phyloP scores from a whole-genome alignment of 2,329 filamentous ascomycete genomes.

The Penicillium sp. region DNA sequence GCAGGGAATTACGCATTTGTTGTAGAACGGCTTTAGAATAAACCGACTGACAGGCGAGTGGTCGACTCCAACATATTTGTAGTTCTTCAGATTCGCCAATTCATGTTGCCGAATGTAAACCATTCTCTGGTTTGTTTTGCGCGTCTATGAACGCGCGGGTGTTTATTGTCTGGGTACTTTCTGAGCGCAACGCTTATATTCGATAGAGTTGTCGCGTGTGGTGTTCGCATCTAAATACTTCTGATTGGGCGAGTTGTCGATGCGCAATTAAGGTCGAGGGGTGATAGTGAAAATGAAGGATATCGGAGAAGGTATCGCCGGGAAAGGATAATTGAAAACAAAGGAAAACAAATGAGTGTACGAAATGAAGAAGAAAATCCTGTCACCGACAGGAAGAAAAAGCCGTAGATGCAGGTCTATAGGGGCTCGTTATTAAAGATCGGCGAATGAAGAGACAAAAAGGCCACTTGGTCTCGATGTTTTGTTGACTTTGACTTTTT shows the following conservation, averaged over 20 bases:
- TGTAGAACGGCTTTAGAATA: slow-evolving; percentile 97
- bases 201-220: not conserved
- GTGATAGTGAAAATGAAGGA: not conserved
- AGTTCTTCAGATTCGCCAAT: slow-evolving; percentile 83
- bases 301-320: not conserved
- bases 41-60: slow-evolving; percentile 87
- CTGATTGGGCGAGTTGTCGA: not conserved
- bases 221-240: not conserved
- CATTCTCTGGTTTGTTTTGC: slow-evolving; percentile 54
- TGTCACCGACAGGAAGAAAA: not conserved
- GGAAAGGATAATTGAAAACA: not conserved
- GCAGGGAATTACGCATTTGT: slow-evolving; percentile 84
- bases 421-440: slow-evolving; percentile 1
- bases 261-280: not conserved
- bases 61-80: slow-evolving; percentile 93
- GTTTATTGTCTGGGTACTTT: not conserved
- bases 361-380: not conserved
- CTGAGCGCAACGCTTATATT: slow-evolving; percentile 2
- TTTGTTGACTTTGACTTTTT: slow-evolving; percentile 1
- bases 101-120: slow-evolving; percentile 93
- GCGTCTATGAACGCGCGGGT: slow-evolving; percentile 1
- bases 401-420: slow-evolving; percentile 1
- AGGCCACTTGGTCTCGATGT: slow-evolving; percentile 10
- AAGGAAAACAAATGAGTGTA: not conserved
- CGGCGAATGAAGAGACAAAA: not conserved